Base-by-base conservation (phyloP, 2,329 filamentous ascomycete species). In the Eutypa lata region DNA sequence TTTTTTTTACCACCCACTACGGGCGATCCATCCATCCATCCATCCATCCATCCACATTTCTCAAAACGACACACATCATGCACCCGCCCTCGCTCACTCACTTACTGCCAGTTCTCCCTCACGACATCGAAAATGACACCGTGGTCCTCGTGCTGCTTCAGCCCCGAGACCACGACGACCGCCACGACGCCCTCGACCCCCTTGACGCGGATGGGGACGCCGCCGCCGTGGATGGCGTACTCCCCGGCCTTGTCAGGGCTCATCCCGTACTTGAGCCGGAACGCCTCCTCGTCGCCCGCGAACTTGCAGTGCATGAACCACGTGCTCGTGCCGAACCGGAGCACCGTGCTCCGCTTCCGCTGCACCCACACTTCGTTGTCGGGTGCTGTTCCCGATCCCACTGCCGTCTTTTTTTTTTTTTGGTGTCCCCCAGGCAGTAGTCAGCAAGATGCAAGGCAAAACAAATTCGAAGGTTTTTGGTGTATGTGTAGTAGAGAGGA, bases 171-270 rank as follows among this genome's bases (percentile, higher is more conserved):
- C 18, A 91, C 83, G 22, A 91, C 83, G 1, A 90, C 85, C 1
- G 82, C 89, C 8, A 91, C 84, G 3, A 91, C 73, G 0, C 89
- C 89, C 71, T 92, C 89, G 1, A 92, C 87, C 0, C 87, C 87
- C 50, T 74, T 73, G 7, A 93, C 89, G 7, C 83, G 77, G 31
- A 93, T 80, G 0, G 90, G 90, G 57, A 90, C 83, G 0, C 79
- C 90, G 21, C 90, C 90, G 0, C 90, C 90, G 68, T 92, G 88
- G 56, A 91, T 88, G 1, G 89, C 89, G 73, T 89, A 93, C 31
- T 81, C 75, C 50, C 78, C 76, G 2, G 78, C 79, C 16, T 76
- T 75, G 48, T 78, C 79, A 40, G 73, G 71, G 6, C 80, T 78
- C 63, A 92, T 73, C 33, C 79, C 84, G 64, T 82, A 89, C 66